phyloP scores from a whole-genome alignment of 495 filamentous ascomycete genomes.

The Penicillium pulvis region DNA sequence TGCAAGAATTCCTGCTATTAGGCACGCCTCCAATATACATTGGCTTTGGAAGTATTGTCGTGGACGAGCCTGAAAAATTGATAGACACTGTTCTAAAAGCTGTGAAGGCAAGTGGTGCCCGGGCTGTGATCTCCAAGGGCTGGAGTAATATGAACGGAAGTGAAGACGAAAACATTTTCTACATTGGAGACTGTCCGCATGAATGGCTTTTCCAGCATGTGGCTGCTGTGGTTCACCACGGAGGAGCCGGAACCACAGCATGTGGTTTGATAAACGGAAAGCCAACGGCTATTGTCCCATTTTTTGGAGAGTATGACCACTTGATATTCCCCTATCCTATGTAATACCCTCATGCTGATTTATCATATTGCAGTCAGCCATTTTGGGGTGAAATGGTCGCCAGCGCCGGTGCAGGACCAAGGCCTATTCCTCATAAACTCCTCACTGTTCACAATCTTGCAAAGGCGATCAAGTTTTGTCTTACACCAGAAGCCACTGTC shows the following conservation, averaged over 20 bases:
- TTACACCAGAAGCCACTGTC: slow-evolving; percentile 58
- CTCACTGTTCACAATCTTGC: slow-evolving; percentile 66
- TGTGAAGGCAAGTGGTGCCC: slow-evolving; percentile 47
- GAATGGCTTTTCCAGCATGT: slow-evolving; percentile 69
- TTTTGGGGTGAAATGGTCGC: slow-evolving; percentile 83
- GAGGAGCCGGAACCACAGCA: slow-evolving; percentile 67
- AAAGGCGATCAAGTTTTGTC: slow-evolving; percentile 68
- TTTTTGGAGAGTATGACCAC: slow-evolving; percentile 60
- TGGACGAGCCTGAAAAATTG: slow-evolving; percentile 58
- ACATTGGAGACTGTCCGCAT: slow-evolving; percentile 63
- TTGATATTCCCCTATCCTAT: not conserved
- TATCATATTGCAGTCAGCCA: slow-evolving; percentile 49
- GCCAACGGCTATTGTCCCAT: slow-evolving; percentile 65
- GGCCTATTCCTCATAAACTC: slow-evolving; percentile 45
- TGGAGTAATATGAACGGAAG: slow-evolving; percentile 63
- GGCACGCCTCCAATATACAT: slow-evolving; percentile 65
- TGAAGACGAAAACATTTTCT: slow-evolving; percentile 50
- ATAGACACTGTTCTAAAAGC: slow-evolving; percentile 58
- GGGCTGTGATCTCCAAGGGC: slow-evolving; percentile 63
- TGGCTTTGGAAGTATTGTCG: slow-evolving; percentile 68
- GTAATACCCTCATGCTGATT: slow-evolving; percentile 1
- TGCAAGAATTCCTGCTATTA: slow-evolving; percentile 53
- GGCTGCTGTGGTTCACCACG: slow-evolving; percentile 63
- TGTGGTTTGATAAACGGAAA: slow-evolving; percentile 57
- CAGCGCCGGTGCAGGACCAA: slow-evolving; percentile 21